Evolutionary conservation across 164 flowering plant genomes (phyloP).

Genomic region (Nymphaea colorata): DNA sequence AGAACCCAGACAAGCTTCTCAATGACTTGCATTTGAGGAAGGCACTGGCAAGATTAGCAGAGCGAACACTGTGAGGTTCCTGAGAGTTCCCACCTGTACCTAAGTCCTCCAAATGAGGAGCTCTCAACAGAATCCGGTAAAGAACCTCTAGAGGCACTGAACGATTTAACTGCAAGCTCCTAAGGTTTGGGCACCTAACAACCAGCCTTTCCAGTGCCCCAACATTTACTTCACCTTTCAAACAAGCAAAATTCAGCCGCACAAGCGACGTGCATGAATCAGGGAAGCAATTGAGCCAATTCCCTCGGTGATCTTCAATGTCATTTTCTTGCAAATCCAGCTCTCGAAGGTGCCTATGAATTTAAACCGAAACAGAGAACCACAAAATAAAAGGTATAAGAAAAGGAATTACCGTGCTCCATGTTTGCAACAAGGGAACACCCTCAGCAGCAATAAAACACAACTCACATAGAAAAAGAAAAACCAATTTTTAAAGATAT

Average conservation of each 20-base stretch:
- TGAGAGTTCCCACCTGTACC: constrained; percentile 54
- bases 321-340: constrained; percentile 83
- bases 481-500: too few species aligned
- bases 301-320: constrained; percentile 58
- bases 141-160: constrained; percentile 52
- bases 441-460: too few species aligned
- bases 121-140: constrained; percentile 37
- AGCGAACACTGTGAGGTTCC: constrained; percentile 38
- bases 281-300: constrained; percentile 80
- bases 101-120: constrained; percentile 67
- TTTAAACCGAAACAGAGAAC: not conserved
- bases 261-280: constrained; percentile 65
- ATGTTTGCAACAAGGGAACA: too few species aligned
- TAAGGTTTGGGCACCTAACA: constrained; percentile 63
- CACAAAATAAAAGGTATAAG: not conserved
- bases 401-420: too few species aligned
- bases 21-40: constrained; percentile 38
- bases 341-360: constrained; percentile 57
- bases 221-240: constrained; percentile 58
- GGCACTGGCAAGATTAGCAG: constrained; percentile 18
- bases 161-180: constrained; percentile 50
- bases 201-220: constrained; percentile 72
- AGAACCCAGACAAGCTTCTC: constrained; percentile 75
- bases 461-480: too few species aligned
- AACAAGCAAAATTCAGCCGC: constrained; percentile 75